phyloP scores from a whole-genome alignment of 305 asterid species.

The Petunia hybrid region DNA sequence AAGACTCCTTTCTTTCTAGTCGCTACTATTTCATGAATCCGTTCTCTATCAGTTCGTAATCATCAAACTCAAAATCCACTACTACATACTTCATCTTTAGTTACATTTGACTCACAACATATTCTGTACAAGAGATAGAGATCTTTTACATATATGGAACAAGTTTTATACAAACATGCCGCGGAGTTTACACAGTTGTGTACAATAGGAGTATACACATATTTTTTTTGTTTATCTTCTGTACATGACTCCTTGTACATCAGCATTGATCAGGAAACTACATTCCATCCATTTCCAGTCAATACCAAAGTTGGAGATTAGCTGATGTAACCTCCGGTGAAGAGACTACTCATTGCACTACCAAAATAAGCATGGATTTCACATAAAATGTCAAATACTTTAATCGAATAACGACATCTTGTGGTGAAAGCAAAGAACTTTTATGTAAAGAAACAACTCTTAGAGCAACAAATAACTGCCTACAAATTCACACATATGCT shows the following conservation, averaged over 20 bases:
- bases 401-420: background rate
- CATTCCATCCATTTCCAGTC: background rate
- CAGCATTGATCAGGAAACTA: conserved; percentile 1
- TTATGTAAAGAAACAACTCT: background rate
- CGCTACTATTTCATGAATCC: conserved; percentile 14
- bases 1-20: background rate
- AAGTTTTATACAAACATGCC: background rate
- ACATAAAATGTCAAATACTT: background rate
- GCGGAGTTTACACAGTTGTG: background rate
- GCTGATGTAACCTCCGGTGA: background rate
- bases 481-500: background rate
- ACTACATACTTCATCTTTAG: background rate
- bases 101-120: background rate
- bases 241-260: background rate
- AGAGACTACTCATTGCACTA: background rate
- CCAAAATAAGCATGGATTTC: background rate
- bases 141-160: background rate
- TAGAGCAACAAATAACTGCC: conserved; percentile 1
- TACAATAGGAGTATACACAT: background rate
- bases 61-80: conserved; percentile 3
- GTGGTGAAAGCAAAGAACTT: conserved; percentile 4
- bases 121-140: background rate
- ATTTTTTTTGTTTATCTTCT: background rate
- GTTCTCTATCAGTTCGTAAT: background rate
- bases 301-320: background rate